These are phyloP conservation scores for Phytophthora vignae DNA, from an alignment of 352 stramenopile species.

Conservation along the genomic window DNA sequence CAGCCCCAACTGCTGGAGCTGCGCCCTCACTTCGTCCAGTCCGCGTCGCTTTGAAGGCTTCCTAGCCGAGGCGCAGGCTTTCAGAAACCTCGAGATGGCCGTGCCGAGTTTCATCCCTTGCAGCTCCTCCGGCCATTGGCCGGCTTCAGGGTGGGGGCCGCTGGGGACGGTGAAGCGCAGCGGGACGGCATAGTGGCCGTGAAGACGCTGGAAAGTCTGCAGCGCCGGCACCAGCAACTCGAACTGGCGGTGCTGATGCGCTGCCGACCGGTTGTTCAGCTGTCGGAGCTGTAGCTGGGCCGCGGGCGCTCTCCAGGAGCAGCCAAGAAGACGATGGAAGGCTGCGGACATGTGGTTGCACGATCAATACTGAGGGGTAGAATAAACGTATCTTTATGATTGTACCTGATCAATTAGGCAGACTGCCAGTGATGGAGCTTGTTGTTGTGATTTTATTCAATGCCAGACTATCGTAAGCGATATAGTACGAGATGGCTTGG, in stretches of 20 bases:
- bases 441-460: background rate
- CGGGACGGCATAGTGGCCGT: slow-evolving; percentile 44
- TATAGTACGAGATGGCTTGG: slow-evolving; percentile 18
- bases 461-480: slow-evolving; percentile 10
- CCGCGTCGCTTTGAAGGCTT: slow-evolving; percentile 21
- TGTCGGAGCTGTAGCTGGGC: slow-evolving; percentile 10
- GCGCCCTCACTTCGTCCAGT: slow-evolving; percentile 22
- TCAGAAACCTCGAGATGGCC: slow-evolving; percentile 50
- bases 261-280: slow-evolving; percentile 11
- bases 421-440: slow-evolving; percentile 1
- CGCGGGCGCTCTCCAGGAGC: background rate
- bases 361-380: background rate
- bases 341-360: background rate
- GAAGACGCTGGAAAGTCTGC: slow-evolving; percentile 34
- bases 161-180: slow-evolving; percentile 45
- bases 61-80: slow-evolving; percentile 33
- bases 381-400: background rate
- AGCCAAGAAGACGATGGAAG: background rate
- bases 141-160: background rate
- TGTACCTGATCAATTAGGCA: no score
- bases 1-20: slow-evolving; percentile 34
- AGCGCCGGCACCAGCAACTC: slow-evolving; percentile 34
- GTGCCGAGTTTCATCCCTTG: slow-evolving; percentile 53
- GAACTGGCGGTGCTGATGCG: slow-evolving; percentile 37
- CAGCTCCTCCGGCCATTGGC: slow-evolving; percentile 36